phyloP scores from a whole-genome alignment of 2,329 filamentous ascomycete species.

The Aspergillus sp. region DNA sequence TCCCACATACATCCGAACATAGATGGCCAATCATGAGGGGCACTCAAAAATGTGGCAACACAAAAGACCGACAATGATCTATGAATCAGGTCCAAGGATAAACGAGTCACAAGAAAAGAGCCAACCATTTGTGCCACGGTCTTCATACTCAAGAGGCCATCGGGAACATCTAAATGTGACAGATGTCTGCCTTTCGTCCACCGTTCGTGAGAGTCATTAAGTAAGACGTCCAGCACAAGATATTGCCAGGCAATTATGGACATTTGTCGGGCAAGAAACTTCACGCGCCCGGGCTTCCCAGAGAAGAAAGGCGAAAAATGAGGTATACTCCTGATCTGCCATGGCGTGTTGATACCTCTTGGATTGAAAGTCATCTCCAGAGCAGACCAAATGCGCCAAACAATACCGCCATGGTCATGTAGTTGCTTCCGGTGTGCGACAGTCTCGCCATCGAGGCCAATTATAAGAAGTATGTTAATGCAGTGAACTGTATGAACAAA shows the following conservation, averaged over 20 bases:
- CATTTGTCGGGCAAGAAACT: conserved; percentile 16
- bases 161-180: not conserved
- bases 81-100: conserved; percentile 15
- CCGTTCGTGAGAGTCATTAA: not conserved
- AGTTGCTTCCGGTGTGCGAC: not conserved
- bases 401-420: not conserved
- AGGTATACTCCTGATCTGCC: conserved; percentile 16
- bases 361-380: conserved; percentile 1
- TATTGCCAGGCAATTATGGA: conserved; percentile 16
- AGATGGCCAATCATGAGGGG: conserved; percentile 16
- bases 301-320: not conserved
- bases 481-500: not conserved
- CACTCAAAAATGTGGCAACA: conserved; percentile 10
- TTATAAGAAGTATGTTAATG: not conserved
- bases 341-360: conserved; percentile 16
- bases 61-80: conserved; percentile 13
- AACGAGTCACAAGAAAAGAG: conserved; percentile 10
- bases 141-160: conserved; percentile 9
- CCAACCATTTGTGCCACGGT: conserved; percentile 5
- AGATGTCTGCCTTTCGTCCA: not conserved
- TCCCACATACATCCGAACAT: conserved; percentile 18
- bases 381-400: conserved; percentile 7
- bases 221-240: conserved; percentile 9
- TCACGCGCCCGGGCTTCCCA: conserved; percentile 6
- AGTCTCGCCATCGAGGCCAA: not conserved